Conservation (phyloP, 352 stramenopile genomes). For the Globisporangium ultimum region DNA sequence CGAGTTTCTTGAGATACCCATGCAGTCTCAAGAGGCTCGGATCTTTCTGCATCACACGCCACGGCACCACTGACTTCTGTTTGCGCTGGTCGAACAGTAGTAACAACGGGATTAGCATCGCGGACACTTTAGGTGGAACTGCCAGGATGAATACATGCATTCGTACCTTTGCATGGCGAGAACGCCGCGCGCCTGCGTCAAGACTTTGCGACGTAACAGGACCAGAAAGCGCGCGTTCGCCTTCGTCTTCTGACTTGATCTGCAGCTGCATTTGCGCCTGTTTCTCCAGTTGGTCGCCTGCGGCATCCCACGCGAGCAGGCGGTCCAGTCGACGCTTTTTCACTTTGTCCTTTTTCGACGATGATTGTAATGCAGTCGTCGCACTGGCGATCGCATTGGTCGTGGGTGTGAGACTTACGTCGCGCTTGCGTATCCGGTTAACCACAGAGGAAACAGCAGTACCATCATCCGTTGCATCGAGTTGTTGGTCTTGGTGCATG, state of each 20-base stretch:
- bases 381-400: neutral
- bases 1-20: slow-evolving; percentile 23
- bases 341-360: slow-evolving; percentile 13
- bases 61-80: neutral
- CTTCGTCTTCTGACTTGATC: slow-evolving; percentile 17
- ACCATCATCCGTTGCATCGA: slow-evolving; percentile 3
- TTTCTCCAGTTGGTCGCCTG: slow-evolving; percentile 22
- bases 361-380: neutral
- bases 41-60: neutral
- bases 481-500: neutral
- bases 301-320: slow-evolving; percentile 22
- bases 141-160: no score
- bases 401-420: slow-evolving; percentile 2
- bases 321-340: slow-evolving; percentile 54
- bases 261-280: slow-evolving; percentile 19
- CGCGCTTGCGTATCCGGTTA: slow-evolving; percentile 9
- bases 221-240: neutral
- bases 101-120: neutral
- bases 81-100: neutral
- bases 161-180: no score
- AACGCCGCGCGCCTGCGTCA: neutral
- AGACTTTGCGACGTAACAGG: no score
- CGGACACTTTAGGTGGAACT: no score
- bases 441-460: neutral
- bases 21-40: neutral